Conservation (phyloP, 148 eudicot species). For the Dianthus caryophyllus region DNA sequence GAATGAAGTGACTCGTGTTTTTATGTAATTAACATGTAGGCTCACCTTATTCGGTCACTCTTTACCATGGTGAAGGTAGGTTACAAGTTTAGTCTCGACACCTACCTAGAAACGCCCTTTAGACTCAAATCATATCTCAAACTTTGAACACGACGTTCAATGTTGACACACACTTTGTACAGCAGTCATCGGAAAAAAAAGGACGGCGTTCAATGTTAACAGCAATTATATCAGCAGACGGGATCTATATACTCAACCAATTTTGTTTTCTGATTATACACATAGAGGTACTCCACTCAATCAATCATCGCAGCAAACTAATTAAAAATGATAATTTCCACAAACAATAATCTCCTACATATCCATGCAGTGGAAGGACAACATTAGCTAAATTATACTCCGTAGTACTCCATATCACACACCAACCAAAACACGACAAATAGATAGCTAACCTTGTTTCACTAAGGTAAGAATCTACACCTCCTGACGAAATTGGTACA, state of each 20-base stretch:
- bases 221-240: background rate
- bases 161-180: background rate
- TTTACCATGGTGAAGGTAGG: no score
- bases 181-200: no score
- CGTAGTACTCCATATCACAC: no score
- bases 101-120: background rate
- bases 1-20: no score
- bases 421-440: background rate
- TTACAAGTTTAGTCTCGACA: no score
- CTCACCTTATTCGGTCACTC: no score
- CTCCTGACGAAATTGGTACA: conserved; percentile 32
- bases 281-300: background rate
- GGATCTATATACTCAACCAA: background rate
- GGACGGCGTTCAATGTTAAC: no score
- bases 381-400: no score
- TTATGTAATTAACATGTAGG: no score
- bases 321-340: background rate
- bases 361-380: no score
- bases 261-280: background rate
- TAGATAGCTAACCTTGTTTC: conserved; percentile 55
- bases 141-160: no score
- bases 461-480: conserved; percentile 57
- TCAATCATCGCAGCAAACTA: background rate
- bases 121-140: background rate
- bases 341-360: background rate